Evolutionary conservation across 129 eudicot genomes (phyloP).

Genomic region (Lactuca sativa): DNA sequence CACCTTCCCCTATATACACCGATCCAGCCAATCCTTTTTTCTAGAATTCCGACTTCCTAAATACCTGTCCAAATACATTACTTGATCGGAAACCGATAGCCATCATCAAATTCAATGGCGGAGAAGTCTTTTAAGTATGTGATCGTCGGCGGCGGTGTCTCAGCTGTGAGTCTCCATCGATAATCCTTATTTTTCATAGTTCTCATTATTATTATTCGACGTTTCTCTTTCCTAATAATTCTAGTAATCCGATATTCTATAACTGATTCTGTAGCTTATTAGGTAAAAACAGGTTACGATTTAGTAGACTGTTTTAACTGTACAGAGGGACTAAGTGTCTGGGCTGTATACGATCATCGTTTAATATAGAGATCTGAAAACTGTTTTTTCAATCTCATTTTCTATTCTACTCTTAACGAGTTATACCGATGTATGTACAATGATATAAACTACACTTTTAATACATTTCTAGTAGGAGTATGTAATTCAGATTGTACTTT

Average conservation of each 20-base stretch:
- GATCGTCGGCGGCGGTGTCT: slow-evolving; percentile 94
- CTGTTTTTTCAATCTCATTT: background rate
- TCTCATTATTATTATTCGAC: background rate
- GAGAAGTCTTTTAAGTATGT: slow-evolving; percentile 83
- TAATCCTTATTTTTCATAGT: background rate
- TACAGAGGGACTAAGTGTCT: background rate
- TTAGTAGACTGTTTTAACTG: background rate
- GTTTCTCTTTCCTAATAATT: background rate
- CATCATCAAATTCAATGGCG: slow-evolving; percentile 49
- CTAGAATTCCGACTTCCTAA: background rate
- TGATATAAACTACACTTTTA: background rate
- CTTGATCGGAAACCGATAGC: slow-evolving; percentile 9
- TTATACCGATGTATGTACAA: background rate
- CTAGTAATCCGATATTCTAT: background rate
- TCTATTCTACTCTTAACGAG: background rate
- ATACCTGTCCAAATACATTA: slow-evolving; percentile 9
- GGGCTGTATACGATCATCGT: slow-evolving; percentile 8
- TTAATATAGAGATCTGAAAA: slow-evolving; percentile 14
- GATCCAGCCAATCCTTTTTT: slow-evolving; percentile 17
- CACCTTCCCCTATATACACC: slow-evolving; percentile 19
- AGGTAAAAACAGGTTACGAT: background rate
- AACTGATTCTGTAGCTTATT: background rate
- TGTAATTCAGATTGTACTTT: background rate
- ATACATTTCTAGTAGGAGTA: background rate
- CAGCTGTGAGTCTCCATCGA: slow-evolving; percentile 62